Evolutionary conservation across 2,329 filamentous ascomycete genomes (phyloP).

Genomic region (Alternaria sp.): DNA sequence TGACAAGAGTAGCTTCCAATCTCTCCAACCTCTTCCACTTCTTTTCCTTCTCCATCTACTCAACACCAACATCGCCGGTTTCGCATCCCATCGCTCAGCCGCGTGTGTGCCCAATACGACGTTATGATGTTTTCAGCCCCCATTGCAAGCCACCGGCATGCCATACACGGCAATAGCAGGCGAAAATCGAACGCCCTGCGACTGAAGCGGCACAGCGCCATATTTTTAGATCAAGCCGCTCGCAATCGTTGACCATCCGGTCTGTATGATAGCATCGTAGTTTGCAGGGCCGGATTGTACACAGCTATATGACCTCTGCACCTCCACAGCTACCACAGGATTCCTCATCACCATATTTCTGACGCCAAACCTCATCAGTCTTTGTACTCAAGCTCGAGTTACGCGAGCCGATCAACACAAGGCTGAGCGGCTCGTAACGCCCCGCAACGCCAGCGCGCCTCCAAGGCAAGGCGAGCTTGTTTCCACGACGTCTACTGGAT

Average conservation of each 20-base stretch:
- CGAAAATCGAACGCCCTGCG: conserved; percentile 16
- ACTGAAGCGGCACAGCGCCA: conserved; percentile 18
- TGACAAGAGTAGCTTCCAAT: not conserved
- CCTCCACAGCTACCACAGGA: not conserved
- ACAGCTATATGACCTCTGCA: not conserved
- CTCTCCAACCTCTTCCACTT: not conserved
- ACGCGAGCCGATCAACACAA: conserved; percentile 3
- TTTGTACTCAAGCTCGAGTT: conserved; percentile 5
- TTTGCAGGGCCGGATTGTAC: not conserved
- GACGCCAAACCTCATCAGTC: conserved; percentile 1
- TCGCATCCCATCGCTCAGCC: not conserved
- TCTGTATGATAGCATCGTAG: not conserved
- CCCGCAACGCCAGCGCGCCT: conserved; percentile 1
- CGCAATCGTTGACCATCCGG: not conserved
- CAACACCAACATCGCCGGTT: not conserved
- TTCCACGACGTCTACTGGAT: conserved; percentile 10
- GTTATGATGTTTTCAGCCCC: conserved; percentile 19
- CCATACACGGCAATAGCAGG: conserved; percentile 14
- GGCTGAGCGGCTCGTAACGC: conserved; percentile 9
- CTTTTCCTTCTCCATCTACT: not conserved
- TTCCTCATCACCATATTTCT: not conserved
- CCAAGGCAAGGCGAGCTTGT: conserved; percentile 8
- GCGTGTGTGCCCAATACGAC: not conserved
- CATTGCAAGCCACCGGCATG: conserved; percentile 14
- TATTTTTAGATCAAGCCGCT: conserved; percentile 27